A percentile compares a stretch with the other conserved stretches of the same genome.
phyloP scores from a whole-genome alignment of 345 rosid genomes.

The Isatis tinctoria region DNA sequence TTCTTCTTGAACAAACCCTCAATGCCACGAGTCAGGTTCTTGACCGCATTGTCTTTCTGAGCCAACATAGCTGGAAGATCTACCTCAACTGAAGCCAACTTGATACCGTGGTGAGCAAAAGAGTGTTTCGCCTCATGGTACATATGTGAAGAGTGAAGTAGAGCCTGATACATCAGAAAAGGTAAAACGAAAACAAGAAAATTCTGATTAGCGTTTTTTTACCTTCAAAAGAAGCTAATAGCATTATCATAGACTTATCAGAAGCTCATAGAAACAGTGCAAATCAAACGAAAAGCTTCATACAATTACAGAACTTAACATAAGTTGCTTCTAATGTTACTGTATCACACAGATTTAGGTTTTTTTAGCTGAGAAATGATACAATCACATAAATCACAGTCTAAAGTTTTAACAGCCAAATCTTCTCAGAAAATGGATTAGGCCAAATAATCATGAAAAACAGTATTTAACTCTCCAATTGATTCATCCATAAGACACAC shows the following conservation, averaged over 20 bases:
- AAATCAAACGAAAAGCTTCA: background rate
- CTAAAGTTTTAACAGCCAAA: background rate
- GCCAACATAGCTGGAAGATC: slow-evolving; percentile 91
- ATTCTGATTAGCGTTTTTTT: background rate
- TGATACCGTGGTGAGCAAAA: slow-evolving; percentile 71
- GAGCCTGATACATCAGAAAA: slow-evolving; percentile 48
- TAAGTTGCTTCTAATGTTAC: background rate
- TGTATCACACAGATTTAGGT: background rate
- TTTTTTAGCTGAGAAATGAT: background rate
- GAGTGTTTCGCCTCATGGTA: slow-evolving; percentile 85
- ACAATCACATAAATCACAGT: background rate
- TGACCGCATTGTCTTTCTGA: slow-evolving; percentile 84
- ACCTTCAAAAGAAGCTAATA: background rate
- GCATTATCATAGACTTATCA: background rate
- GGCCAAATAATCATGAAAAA: background rate
- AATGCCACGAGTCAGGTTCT: slow-evolving; percentile 66
- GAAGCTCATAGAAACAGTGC: background rate
- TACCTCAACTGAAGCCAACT: slow-evolving; percentile 69
- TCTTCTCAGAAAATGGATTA: background rate
- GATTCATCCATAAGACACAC: background rate
- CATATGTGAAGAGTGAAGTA: slow-evolving; percentile 93
- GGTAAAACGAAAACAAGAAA: background rate
- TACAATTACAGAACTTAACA: background rate
- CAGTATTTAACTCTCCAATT: background rate
- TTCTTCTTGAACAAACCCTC: slow-evolving; percentile 94